Conservation (phyloP, 306 rosid species). For the Corylus heterophylla region DNA sequence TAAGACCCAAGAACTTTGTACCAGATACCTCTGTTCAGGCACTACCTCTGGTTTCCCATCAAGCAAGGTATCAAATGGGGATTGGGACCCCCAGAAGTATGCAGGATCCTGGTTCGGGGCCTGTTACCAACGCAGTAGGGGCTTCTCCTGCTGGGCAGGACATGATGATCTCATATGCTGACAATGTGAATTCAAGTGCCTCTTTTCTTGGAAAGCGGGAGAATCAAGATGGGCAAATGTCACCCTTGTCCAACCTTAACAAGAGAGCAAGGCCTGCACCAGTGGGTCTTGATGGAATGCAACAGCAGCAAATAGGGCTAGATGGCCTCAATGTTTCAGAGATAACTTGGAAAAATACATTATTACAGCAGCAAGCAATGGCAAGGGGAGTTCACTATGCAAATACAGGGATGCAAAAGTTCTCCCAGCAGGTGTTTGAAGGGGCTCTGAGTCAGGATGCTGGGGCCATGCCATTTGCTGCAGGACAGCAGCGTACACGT, state of each 20-base stretch:
- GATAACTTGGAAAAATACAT: constrained; percentile 70
- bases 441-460: constrained; percentile 70
- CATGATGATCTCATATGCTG: constrained; percentile 54
- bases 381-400: constrained; percentile 69
- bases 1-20: constrained; percentile 57
- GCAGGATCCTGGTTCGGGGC: constrained; percentile 65
- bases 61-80: constrained; percentile 66
- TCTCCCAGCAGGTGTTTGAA: constrained; percentile 70
- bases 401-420: constrained; percentile 60
- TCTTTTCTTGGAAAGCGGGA: constrained; percentile 74
- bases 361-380: constrained; percentile 65
- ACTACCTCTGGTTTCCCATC: constrained; percentile 52
- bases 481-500: constrained; percentile 63
- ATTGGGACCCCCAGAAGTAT: constrained; percentile 64
- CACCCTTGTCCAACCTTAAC: constrained; percentile 58
- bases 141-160: constrained; percentile 76
- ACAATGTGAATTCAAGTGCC: constrained; percentile 50
- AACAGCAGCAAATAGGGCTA: constrained; percentile 56
- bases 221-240: constrained; percentile 71
- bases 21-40: constrained; percentile 71
- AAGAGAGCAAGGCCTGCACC: constrained; percentile 68
- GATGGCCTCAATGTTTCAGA: constrained; percentile 75
- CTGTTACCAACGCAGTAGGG: constrained; percentile 52
- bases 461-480: constrained; percentile 50
- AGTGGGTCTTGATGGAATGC: constrained; percentile 63